phyloP scores from a whole-genome alignment of 2,329 filamentous ascomycete species.

The Trichocomaceae sp. region DNA sequence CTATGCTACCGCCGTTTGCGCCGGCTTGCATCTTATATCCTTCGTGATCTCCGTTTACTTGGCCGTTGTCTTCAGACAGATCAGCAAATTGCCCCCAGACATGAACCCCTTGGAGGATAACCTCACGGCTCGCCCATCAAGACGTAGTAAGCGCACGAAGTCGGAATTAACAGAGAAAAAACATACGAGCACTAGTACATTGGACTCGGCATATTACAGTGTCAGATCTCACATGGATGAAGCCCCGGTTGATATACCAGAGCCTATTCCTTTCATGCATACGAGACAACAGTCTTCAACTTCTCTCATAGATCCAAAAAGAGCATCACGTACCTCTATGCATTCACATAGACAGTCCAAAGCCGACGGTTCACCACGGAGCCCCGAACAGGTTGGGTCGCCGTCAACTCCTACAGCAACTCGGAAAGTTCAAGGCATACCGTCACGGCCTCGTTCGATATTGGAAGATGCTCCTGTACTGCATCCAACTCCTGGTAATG shows the following conservation, averaged over 20 bases:
- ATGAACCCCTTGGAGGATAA: conserved; percentile 91
- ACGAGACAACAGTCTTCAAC: conserved; percentile 59
- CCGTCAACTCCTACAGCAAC: conserved; percentile 19
- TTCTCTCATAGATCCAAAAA: conserved; percentile 23
- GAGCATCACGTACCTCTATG: conserved; percentile 46
- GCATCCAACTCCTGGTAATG: conserved; percentile 21
- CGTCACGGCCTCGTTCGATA: conserved; percentile 26
- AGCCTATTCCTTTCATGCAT: conserved; percentile 69
- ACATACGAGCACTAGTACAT: conserved; percentile 49
- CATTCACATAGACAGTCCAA: conserved; percentile 26
- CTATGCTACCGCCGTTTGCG: conserved; percentile 58
- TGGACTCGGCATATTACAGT: conserved; percentile 33
- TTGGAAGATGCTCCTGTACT: conserved; percentile 25
- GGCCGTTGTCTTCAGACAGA: conserved; percentile 71
- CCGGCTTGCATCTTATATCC: conserved; percentile 64
- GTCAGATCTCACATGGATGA: conserved; percentile 35
- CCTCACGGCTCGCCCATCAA: conserved; percentile 63
- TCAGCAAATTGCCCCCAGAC: conserved; percentile 75
- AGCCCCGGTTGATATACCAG: conserved; percentile 37
- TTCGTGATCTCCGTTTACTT: conserved; percentile 68
- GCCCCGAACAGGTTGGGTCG: neutral
- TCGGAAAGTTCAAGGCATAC: conserved; percentile 24
- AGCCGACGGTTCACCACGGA: conserved; percentile 16
- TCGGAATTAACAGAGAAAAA: conserved; percentile 52
- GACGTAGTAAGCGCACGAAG: conserved; percentile 58